A percentile compares a stretch with the other conserved stretches of the same genome.
phyloP scores from a whole-genome alignment of 108 stramenopile genomes.

The Fragilaria radians region DNA sequence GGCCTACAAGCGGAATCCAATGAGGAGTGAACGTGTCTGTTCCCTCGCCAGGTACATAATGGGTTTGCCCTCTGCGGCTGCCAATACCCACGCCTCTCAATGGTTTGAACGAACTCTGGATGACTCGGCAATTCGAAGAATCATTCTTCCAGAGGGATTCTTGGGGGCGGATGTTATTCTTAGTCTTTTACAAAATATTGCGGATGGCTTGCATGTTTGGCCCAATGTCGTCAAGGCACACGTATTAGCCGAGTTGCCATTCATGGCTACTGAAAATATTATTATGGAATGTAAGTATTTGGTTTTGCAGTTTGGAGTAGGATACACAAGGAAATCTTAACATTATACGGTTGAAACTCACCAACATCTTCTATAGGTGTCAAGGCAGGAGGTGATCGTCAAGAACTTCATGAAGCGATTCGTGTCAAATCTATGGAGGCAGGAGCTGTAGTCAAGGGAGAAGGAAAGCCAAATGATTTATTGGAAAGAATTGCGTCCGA shows the following conservation, averaged over 20 bases:
- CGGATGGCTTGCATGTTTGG: constrained; percentile 97
- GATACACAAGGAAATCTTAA: not conserved
- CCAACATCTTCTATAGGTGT: constrained; percentile 48
- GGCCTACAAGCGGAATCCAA: constrained; percentile 98
- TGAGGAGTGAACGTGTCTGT: constrained; percentile 94
- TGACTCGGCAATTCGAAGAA: constrained; percentile 96
- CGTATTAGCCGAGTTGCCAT: constrained; percentile 96
- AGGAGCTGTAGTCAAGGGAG: constrained; percentile 95
- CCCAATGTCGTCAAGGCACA: constrained; percentile 90
- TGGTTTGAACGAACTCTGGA: constrained; percentile 99
- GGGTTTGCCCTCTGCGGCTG: constrained; percentile 84
- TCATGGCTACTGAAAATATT: constrained; percentile 99
- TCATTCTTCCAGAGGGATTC: constrained; percentile 96
- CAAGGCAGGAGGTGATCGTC: constrained; percentile 97
- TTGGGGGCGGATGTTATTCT: constrained; percentile 93
- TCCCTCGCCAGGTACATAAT: constrained; percentile 93
- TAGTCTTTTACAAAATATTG: constrained; percentile 87
- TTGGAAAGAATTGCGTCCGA: constrained; percentile 91
- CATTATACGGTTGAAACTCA: not conserved
- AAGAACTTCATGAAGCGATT: constrained; percentile 96
- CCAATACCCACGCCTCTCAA: constrained; percentile 93
- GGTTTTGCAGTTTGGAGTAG: not conserved
- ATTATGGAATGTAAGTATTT: constrained; percentile 92
- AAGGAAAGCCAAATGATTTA: constrained; percentile 97
- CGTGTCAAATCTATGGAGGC: constrained; percentile 98